Evolutionary conservation across 768 basidiomycete genomes (phyloP), one percentile per base, ranked within the genome.

Genomic region (Leccinum uliginosum): DNA sequence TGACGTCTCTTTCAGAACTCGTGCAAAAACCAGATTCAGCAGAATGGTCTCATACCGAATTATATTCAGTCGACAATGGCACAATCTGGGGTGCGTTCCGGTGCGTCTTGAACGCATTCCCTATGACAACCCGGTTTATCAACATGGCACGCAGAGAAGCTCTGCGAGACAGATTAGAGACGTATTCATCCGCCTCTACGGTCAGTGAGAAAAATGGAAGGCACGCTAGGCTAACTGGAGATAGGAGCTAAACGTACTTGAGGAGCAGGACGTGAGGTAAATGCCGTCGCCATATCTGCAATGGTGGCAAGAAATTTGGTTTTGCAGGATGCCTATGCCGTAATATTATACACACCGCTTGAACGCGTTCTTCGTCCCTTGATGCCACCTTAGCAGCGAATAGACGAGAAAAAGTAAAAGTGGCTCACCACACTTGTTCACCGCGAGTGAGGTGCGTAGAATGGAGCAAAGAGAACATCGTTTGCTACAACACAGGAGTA

Each of bases 301-400:
- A 43, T 35, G 23, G 11, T 26, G 19, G 19, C 23, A 21, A 32
- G 26, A 29, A 48, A 19, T 60, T 38, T 17, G 6, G 27, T 45
- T 11, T 47, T 14, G 48, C 26, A 35, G 9, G n/a, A 50, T 15
- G 4, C 12, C 15, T 6, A 24, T 23, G 29, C 14, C 27, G 24
- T 17, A 45, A 21, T 27, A 32, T 34, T 2, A 32, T n/a, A 34
- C 60, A 11, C 50, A 62, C 60, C 60, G 60, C 48, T 61, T 62
- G 26, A 62, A 61, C 14, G 60, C 53, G 5, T 61, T 61, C 43
- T 61, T 61, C 27, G 54, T 61, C 26, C 60, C 60, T 53, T 49
- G 29, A 23, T 43, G 35, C 9, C 24, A 19, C 4, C 19, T 60
- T 32, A 61, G 60, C 32, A 24, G 24, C 10, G 14, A 45, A 49